phyloP scores from a whole-genome alignment of 305 asterid species.

The Andrographis paniculata region DNA sequence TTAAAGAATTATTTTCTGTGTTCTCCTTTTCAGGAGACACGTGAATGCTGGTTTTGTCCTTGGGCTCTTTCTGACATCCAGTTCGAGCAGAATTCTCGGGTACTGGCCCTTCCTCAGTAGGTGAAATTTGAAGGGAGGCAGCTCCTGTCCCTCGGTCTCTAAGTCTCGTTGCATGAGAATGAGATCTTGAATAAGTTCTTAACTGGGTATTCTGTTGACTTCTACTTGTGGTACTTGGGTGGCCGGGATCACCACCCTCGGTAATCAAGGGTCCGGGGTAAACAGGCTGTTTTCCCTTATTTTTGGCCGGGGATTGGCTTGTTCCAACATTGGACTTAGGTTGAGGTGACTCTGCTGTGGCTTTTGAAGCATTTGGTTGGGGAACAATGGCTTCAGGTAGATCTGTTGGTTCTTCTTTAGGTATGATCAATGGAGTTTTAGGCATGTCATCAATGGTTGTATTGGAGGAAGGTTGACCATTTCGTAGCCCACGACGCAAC shows the following conservation, averaged over 20 bases:
- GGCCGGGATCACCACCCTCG: slow-evolving; percentile 24
- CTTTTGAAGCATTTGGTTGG: slow-evolving; percentile 20
- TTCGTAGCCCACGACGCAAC: slow-evolving; percentile 31
- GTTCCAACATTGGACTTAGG: slow-evolving; percentile 19
- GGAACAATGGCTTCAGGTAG: slow-evolving; percentile 18
- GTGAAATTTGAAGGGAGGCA: slow-evolving; percentile 25
- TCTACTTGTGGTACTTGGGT: slow-evolving; percentile 16
- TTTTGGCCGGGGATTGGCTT: slow-evolving; percentile 24
- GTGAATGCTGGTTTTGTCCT: slow-evolving; percentile 17
- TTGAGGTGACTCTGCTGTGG: slow-evolving; percentile 17
- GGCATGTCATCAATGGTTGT: slow-evolving; percentile 16
- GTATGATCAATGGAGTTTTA: slow-evolving; percentile 21
- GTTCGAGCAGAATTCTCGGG: slow-evolving; percentile 26
- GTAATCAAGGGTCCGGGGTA: slow-evolving; percentile 23
- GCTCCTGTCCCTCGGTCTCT: slow-evolving; percentile 33
- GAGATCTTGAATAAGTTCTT: slow-evolving; percentile 17
- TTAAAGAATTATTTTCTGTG: slow-evolving; percentile 22
- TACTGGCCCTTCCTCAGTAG: slow-evolving; percentile 22
- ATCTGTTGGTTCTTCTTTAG: slow-evolving; percentile 36
- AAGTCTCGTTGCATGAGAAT: slow-evolving; percentile 32
- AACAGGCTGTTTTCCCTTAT: slow-evolving; percentile 36
- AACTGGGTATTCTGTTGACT: slow-evolving; percentile 19
- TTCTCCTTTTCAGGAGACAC: slow-evolving; percentile 21
- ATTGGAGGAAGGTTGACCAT: slow-evolving; percentile 34
- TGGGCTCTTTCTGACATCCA: slow-evolving; percentile 29